These are phyloP conservation scores for Telfairia occidentalis DNA, from an alignment of 331 rosid genomes.

Conservation along the genomic window DNA sequence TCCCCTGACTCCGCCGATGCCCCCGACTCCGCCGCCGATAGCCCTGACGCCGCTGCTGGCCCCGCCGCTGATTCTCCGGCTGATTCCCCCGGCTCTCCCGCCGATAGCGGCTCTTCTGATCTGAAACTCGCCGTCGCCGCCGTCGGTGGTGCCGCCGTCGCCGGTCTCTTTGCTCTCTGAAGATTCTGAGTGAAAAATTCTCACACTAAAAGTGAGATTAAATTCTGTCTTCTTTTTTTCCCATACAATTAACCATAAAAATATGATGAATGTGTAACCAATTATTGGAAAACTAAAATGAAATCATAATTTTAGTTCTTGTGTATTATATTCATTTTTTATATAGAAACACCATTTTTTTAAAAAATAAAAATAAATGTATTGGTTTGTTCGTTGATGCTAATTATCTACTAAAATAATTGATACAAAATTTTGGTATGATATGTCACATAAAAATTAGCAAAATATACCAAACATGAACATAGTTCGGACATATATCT, in stretches of 20 bases:
- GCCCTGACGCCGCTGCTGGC: neutral
- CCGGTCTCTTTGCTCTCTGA: slow-evolving; percentile 21
- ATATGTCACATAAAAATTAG: too few species aligned
- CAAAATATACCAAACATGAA: too few species aligned
- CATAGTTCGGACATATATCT: too few species aligned
- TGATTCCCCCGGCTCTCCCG: neutral
- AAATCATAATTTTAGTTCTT: neutral
- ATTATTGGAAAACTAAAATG: neutral
- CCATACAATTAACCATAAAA: neutral
- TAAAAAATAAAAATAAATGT: neutral
- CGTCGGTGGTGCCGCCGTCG: slow-evolving; percentile 3
- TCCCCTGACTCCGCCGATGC: slow-evolving; percentile 18
- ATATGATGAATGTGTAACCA: neutral
- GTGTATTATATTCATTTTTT: neutral
- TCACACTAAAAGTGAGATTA: neutral
- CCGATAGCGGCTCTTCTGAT: neutral
- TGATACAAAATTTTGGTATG: too few species aligned
- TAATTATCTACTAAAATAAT: too few species aligned
- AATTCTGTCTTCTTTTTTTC: neutral
- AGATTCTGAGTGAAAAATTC: neutral
- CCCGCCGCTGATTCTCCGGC: neutral
- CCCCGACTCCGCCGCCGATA: neutral
- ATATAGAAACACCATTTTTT: neutral
- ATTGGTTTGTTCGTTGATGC: too few species aligned
- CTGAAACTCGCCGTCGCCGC: slow-evolving; percentile 11